phyloP scores from a whole-genome alignment of 176 grass and related monocot genomes.

The Hsuehochloa calcarea region DNA sequence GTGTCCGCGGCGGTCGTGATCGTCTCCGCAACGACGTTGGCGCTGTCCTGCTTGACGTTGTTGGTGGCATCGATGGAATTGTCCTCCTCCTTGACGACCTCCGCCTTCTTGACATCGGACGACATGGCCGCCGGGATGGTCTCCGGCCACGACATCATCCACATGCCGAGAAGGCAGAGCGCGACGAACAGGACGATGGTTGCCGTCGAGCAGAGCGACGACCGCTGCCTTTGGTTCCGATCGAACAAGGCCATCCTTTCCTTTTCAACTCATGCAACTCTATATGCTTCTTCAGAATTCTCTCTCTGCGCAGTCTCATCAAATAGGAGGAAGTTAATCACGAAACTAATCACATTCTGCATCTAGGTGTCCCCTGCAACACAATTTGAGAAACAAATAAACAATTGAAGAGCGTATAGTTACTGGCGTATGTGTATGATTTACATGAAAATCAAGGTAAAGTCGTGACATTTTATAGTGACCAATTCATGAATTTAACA shows the following conservation, averaged over 20 bases:
- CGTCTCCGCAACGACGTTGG: constrained; percentile 37
- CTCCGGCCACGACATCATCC: constrained; percentile 60
- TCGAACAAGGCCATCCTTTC: constrained; percentile 65
- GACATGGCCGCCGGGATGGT: constrained; percentile 43
- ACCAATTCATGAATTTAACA: neutral
- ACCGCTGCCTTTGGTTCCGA: constrained; percentile 57
- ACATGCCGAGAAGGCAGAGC: constrained; percentile 79
- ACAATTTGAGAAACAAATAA: neutral
- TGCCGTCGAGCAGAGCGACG: constrained; percentile 62
- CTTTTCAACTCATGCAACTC: constrained; percentile 21
- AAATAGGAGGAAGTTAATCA: neutral
- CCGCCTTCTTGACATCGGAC: constrained; percentile 24
- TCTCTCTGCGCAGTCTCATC: neutral
- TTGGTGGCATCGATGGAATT: constrained; percentile 62
- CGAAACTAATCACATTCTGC: neutral
- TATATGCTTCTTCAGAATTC: neutral
- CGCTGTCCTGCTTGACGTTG: constrained; percentile 49
- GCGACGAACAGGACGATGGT: constrained; percentile 58
- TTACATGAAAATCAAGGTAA: neutral
- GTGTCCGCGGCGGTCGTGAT: neutral
- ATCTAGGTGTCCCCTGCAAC: neutral
- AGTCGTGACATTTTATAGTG: too few relatives aligned
- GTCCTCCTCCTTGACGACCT: constrained; percentile 52
- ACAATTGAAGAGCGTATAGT: neutral
- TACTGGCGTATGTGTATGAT: neutral